Base-by-base conservation (phyloP, 306 rosid species). In the Ormosia semicastrata region DNA sequence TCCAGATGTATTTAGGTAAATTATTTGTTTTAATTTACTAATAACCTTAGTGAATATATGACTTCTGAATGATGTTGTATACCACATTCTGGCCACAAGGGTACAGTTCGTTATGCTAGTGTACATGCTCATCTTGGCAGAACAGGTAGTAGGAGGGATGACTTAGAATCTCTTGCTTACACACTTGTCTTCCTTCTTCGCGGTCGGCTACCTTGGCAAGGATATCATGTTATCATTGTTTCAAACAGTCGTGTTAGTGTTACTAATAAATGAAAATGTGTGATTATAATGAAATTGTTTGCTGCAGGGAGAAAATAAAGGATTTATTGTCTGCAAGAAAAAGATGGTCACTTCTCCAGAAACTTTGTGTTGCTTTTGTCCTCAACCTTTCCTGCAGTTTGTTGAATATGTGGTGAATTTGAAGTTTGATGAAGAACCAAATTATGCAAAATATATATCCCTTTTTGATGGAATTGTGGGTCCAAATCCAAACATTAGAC, bases 71-170 rank as follows among this genome's bases (percentile, higher is more conserved):
- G 70, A 70, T 82, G 32, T 44, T 34, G 53, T 63, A 15, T 81
- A 17, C 40, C 44, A 12, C 82, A 71, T 59, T 81, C 44, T 53
- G 83, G 33, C 36, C 34, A 47, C 92, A 95, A 98, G 89, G 98
- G 98, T 68, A 95, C 98, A 18, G 97, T 90, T 39, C 95, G 98
- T 15, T 95, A 95, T 71, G 98, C 97, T 70, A 95, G 98, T 33
- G 98, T 89, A 64, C 98, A 95, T 85, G 97, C 98, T 36, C 98
- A 95, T 90, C 88, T 95, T 60, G 98, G 98, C 75, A 95, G 98
- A 88, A 95, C 93, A 46, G 90, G 95, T 81, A 91, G 98, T 81
- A 88, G 98, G 84, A 89, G 98, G 85, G 98, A 95, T 90, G 98
- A 95, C 84, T 86, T 95, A 62, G 98, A 95, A 82, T 95, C 97